Evolutionary conservation across 2,329 filamentous ascomycete species (phyloP), one percentile per base, ranked within the genome.

Genomic region (Cadophora malorum): DNA sequence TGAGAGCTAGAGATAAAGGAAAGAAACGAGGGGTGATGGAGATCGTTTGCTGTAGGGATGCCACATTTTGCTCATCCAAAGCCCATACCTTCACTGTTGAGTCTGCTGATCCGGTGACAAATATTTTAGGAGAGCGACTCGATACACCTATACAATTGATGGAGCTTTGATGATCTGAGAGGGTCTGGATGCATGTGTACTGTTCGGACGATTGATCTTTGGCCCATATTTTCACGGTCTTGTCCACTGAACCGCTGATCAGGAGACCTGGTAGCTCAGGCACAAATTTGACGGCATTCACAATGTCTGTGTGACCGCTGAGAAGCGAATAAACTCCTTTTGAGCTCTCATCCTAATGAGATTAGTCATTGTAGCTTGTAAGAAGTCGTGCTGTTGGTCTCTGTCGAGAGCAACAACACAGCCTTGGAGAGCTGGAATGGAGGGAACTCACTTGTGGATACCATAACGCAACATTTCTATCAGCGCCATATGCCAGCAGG

Each of bases 401-500:
- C 28, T 28, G 28, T 28, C 28, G n/a, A 12, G 21, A n/a, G 35
- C 35, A 31, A 45, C 64, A 10, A 59, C 16, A 21, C 45, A 33
- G 25, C 23, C 53, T 63, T 63, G 38, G 60, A 35, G 59, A 66
- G n/a, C 16, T 21, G 19, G 19, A n/a, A n/a, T n/a, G 55, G 19
- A 1, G 45, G 19, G 56, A 68, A 81, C 89, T 80, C 84, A 94
- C 92, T 78, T 85, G 80, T 66, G 94, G 94, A 77, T 89, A 84
- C 96, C 96, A 99, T 50, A 98, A 78, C 53, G 94, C 95, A 74
- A 99, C 86, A 80, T 96, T 96, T 74, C 90, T 89, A 79, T 96
- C 93, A 9, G 94, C 91, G 38, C 96, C 96, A 81, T 93, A 99
- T 35, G 94, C 96, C 64, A 99, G 83, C 55, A 94, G 78, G 10